Percentiles rank a stretch among this genome's conserved stretches.
Evolutionary conservation across 257 asterid species (phyloP).

Genomic region (Eustoma russellianum): DNA sequence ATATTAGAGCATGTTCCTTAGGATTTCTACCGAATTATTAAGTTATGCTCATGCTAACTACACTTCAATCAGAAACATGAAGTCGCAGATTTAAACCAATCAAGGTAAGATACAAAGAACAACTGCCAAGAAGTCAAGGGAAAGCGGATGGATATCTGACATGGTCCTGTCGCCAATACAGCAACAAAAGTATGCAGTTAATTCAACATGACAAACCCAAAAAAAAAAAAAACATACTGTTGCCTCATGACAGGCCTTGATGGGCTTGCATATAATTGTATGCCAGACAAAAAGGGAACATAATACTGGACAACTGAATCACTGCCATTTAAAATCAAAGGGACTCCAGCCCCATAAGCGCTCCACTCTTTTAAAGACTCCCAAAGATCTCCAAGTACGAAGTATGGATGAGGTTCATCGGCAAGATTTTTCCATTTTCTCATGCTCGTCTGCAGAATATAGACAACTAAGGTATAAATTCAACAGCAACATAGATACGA

Average conservation of each 20-base stretch:
- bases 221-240: conserved; percentile 27
- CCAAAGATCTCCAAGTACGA: conserved; percentile 89
- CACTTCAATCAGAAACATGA: no score
- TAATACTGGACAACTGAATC: conserved; percentile 84
- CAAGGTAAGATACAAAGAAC: no score
- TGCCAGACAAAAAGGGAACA: conserved; percentile 81
- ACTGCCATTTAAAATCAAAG: conserved; percentile 52
- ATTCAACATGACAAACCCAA: neutral
- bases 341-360: conserved; percentile 94
- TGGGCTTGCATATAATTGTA: conserved; percentile 74
- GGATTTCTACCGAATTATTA: no score
- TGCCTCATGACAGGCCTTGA: conserved; percentile 33
- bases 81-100: no score
- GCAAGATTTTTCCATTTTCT: conserved; percentile 45
- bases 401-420: conserved; percentile 53
- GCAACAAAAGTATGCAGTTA: no score
- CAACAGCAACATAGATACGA: neutral
- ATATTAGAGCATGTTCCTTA: no score
- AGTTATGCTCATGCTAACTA: no score
- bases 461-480: no score
- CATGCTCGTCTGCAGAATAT: conserved; percentile 52
- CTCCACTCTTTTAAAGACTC: conserved; percentile 94
- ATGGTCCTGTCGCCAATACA: no score
- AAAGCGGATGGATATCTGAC: no score
- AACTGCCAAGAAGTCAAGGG: no score